Conservation (phyloP, 2,329 filamentous ascomycete genomes). For the Fusarium austroafricanum region DNA sequence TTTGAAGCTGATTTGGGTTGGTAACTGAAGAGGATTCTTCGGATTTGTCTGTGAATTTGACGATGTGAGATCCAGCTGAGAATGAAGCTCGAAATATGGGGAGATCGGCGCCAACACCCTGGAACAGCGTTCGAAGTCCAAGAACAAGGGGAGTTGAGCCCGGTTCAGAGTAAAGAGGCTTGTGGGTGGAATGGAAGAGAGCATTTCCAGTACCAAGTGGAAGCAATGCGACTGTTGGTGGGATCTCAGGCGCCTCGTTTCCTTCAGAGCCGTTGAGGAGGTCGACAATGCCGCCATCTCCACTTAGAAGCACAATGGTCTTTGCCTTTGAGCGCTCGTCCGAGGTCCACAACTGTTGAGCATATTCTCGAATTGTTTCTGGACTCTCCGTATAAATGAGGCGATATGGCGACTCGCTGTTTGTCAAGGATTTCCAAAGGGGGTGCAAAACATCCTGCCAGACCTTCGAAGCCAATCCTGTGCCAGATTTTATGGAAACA, state of each 20-base stretch:
- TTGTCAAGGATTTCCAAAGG: slow-evolving; percentile 60
- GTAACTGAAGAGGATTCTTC: neutral
- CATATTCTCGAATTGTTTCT: slow-evolving; percentile 73
- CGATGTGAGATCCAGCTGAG: slow-evolving; percentile 65
- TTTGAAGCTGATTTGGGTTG: slow-evolving; percentile 34
- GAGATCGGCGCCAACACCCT: slow-evolving; percentile 64
- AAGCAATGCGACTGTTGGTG: slow-evolving; percentile 64
- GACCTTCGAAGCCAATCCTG: slow-evolving; percentile 65
- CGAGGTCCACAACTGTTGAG: slow-evolving; percentile 54
- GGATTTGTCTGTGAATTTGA: slow-evolving; percentile 51
- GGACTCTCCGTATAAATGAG: slow-evolving; percentile 73
- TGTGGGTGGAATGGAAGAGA: slow-evolving; percentile 71
- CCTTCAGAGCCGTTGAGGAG: slow-evolving; percentile 73
- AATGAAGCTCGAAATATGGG: slow-evolving; percentile 73
- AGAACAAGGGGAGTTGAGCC: slow-evolving; percentile 59
- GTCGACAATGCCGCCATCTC: slow-evolving; percentile 89
- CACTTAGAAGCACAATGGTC: slow-evolving; percentile 82
- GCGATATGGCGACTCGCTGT: slow-evolving; percentile 7
- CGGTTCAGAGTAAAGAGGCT: slow-evolving; percentile 61
- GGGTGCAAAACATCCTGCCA: slow-evolving; percentile 67
- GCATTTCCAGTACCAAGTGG: slow-evolving; percentile 75
- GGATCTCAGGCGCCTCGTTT: slow-evolving; percentile 16
- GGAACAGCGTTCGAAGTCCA: slow-evolving; percentile 68
- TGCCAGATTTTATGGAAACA: slow-evolving; percentile 75
- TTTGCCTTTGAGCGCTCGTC: slow-evolving; percentile 49